phyloP scores from a whole-genome alignment of 257 asterid genomes.

The Penstemon newberryi region DNA sequence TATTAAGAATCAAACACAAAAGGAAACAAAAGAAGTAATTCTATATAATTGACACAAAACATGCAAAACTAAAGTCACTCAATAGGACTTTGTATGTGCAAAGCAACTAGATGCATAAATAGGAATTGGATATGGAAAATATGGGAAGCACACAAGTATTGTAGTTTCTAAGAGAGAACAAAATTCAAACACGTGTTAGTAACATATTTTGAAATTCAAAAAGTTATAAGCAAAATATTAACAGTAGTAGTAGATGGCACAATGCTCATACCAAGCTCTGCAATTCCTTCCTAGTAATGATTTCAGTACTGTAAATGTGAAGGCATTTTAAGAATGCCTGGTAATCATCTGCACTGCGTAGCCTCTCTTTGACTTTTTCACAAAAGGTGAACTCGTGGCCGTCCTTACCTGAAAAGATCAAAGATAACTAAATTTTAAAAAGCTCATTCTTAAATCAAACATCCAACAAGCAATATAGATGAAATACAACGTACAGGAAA shows the following conservation, averaged over 20 bases:
- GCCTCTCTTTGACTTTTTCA: conserved; percentile 92
- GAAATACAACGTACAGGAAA: neutral
- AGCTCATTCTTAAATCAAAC: conserved; percentile 10
- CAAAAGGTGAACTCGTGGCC: conserved; percentile 78
- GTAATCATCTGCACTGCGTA: conserved; percentile 77
- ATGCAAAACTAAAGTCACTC: neutral
- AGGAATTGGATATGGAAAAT: conserved; percentile 14
- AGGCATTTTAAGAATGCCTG: conserved; percentile 98
- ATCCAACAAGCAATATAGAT: conserved; percentile 3
- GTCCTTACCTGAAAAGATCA: conserved; percentile 59
- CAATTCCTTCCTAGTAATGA: conserved; percentile 81
- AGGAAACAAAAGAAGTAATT: too few species aligned
- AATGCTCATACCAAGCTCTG: conserved; percentile 70
- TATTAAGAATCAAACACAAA: conserved; percentile 21
- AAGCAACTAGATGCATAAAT: conserved; percentile 19
- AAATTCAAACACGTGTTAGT: neutral
- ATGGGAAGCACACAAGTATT: conserved; percentile 10
- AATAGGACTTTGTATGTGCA: conserved; percentile 15
- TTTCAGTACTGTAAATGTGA: conserved; percentile 90
- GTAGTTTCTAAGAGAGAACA: conserved; percentile 1
- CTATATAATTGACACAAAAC: too few species aligned
- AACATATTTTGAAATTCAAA: conserved; percentile 14
- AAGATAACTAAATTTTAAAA: conserved; percentile 22
- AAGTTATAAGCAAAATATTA: conserved; percentile 10
- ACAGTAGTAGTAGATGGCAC: conserved; percentile 14